Evolutionary conservation across 345 rosid species (phyloP), one percentile per base, ranked within the genome.

Genomic region (Linum trigynum): DNA sequence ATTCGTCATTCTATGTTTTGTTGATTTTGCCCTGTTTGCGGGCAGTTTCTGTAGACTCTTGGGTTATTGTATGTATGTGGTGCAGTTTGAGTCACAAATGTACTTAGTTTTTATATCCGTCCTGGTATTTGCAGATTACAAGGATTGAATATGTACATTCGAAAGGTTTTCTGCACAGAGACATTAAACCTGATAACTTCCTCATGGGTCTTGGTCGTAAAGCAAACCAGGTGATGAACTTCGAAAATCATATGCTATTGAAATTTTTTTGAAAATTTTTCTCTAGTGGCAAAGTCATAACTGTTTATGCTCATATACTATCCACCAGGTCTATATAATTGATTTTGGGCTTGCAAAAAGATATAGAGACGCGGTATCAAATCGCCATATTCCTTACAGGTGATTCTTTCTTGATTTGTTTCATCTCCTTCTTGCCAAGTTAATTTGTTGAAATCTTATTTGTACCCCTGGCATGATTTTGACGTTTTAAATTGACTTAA

Each of bases 311-410:
- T 1, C 11, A 9, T 48, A 3, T 7, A 48, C 15, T 48, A 6
- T 2, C 9, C 17, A 9, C 62, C 88, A 90, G 96, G 97, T 91
- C 57, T 85, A 88, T 72, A 70, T 88, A 39, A 91, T 91, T 66
- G 97, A 91, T 75, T 91, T 86, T 78, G 97, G 97, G 65, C 92
- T 91, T 72, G 90, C 97, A 42, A 91, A 91, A 78, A 79, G 92
- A 73, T 91, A 88, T 66, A 81, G 89, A 3, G 96, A 88, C 65
- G 83, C 88, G 74, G 78, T 82, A 72, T 85, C 92, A 63, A 80
- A 88, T 65, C 92, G 86, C 9, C 96, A 91, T 69, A 91, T 91
- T 59, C 89, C 92, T 57, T 91, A 90, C 76, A 88, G 87, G 97
- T 91, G 67, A 16, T 50, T 58, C 12, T 42, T 32, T 4, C n/a